Evolutionary conservation across 306 rosid species (phyloP).

Genomic region (Trifolium fragiferum): DNA sequence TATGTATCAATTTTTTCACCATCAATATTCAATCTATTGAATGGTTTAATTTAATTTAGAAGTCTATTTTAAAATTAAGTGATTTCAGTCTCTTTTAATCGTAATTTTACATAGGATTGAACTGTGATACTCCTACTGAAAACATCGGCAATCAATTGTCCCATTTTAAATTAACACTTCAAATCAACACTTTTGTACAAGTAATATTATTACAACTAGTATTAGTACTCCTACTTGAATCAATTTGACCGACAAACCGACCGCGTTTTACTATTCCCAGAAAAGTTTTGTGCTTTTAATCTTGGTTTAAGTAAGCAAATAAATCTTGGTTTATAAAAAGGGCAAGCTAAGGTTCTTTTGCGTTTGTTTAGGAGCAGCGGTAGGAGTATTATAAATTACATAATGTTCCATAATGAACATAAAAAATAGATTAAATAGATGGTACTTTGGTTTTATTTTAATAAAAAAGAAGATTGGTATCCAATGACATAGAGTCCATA

Average conservation of each 20-base stretch:
- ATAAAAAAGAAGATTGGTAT: conserved; percentile 12
- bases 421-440: background rate
- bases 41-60: too few species aligned
- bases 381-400: background rate
- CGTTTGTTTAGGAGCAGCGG: conserved; percentile 39
- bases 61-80: too few species aligned
- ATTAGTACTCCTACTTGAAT: background rate
- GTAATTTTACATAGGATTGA: too few species aligned
- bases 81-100: too few species aligned
- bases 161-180: too few species aligned
- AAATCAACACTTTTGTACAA: too few species aligned
- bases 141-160: too few species aligned
- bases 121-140: too few species aligned
- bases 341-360: conserved; percentile 38
- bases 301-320: conserved; percentile 36
- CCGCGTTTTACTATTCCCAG: conserved; percentile 56
- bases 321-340: conserved; percentile 29
- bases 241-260: conserved; percentile 64
- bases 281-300: conserved; percentile 46
- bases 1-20: too few species aligned
- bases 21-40: too few species aligned
- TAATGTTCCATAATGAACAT: conserved; percentile 8
- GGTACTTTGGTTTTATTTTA: background rate
- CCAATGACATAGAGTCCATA: conserved; percentile 40
- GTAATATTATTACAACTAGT: too few species aligned